Base-by-base conservation (phyloP, 2,329 filamentous ascomycete genomes). In the Trichoderma atrobrunneum region DNA sequence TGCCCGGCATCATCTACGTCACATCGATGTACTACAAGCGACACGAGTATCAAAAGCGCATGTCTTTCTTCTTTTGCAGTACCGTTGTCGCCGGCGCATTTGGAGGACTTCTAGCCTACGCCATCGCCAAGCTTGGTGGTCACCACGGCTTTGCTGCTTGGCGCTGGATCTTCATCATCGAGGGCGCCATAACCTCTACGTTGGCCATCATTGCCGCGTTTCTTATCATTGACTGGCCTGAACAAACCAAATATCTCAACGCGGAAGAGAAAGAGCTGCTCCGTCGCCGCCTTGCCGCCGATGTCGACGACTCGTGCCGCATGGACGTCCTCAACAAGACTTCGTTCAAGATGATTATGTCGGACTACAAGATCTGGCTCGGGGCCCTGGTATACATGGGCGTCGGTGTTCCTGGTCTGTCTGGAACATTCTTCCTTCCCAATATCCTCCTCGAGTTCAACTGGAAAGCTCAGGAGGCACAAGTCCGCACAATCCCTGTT, bases 91-190 rank as follows among this genome's bases (percentile, higher is more conserved):
- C 89, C 2, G 88, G 89, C 60, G 88, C 89, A 1, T 91, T 91
- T 73, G 88, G 89, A 63, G 89, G 89, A 21, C 82, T 91, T 11
- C 81, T 91, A 18, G 89, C 89, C 3, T 86, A 86, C 36, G 89
- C 84, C 26, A 87, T 91, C 65, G 85, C 87, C 36, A 86, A 89
- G 77, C 89, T 91, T 85, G 80, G 88, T 3, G 79, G 81, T 30
- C 86, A 88, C 14, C 79, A 81, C 64, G 92, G 91, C 1, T 43
- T 43, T 12, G 65, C 51, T 10, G 51, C 65, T 43, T 95, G 93
- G 93, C 85, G 88, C 2, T 94, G 92, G 92, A 94, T 95, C 66
- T 95, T 95, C 79, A 92, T 94, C 72, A 82, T 93, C 4, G 90
- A 92, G 78, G 87, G 87, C 34, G 72, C 87, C 24, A 76, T 84